Evolutionary conservation across 177 flowering plant species (phyloP), one percentile per base, ranked within the genome.

Genomic region (Tripterygium wilfordii): DNA sequence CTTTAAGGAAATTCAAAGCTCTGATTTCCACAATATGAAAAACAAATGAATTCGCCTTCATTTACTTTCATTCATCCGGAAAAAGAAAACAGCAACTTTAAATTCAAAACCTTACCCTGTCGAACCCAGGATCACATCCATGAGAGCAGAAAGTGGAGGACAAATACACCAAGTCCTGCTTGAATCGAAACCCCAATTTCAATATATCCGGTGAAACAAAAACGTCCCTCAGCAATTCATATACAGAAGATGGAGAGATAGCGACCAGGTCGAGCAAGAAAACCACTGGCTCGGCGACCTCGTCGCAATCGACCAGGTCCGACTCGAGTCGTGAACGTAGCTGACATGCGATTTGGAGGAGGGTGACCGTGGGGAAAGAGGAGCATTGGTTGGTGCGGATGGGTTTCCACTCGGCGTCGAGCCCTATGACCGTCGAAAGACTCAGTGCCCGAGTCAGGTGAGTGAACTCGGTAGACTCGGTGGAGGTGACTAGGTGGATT

Each of bases 361-460:
- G 83, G 2, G 87, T 42, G 49, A 88, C 95, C 25, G 77, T 54
- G 53, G 98, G 92, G 67, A 76, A 80, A n/a, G 79, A 39, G 26
- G 67, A n/a, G n/a, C n/a, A 19, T 8, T 53, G 63, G 18, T 58
- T 67, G 10, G 53, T 21, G 30, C 73, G 78, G 42, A 40, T 8
- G 27, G 96, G 96, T 63, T 83, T 90, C 96, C 98, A 90, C 56
- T 90, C 98, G 52, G 98, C 96, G 66, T 90, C 98, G 60, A 90
- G 79, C 6, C 64, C 95, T 59, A 91, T 48, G 69, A 83, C 20
- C 3, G 79, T 58, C 17, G 96, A 85, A 19, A 53, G 80, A 51
- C 61, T 57, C 43, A 88, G 57, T 4, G 82, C 51, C 62, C 64
- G 61, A 25, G 52, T 54, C 29, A 85, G 65, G 46, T 36, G 73